Evolutionary conservation across 306 rosid species (phyloP).

Genomic region (Pterocarpus macrocarpus): DNA sequence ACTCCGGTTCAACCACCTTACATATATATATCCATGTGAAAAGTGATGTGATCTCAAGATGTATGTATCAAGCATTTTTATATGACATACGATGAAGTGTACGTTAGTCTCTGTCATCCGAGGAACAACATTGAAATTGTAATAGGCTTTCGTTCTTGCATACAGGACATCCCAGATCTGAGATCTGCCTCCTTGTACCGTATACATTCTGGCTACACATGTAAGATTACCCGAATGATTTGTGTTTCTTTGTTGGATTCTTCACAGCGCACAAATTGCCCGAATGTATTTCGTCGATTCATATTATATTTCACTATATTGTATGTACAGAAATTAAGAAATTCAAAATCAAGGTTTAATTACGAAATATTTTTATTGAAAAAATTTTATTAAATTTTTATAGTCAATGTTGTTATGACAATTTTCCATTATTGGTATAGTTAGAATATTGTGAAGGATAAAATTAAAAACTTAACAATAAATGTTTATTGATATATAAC

Average conservation of each 20-base stretch:
- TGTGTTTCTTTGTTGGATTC: constrained; percentile 15
- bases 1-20: neutral
- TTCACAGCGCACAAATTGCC: neutral
- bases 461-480: too few relatives aligned
- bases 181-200: constrained; percentile 19
- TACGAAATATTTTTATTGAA: too few relatives aligned
- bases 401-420: too few relatives aligned
- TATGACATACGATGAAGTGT: neutral
- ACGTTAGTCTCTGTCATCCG: neutral
- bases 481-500: too few relatives aligned
- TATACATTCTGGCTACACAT: neutral
- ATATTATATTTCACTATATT: too few relatives aligned
- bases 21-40: neutral
- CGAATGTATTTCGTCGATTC: too few relatives aligned
- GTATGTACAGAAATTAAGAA: too few relatives aligned
- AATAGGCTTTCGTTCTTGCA: neutral
- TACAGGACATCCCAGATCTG: constrained; percentile 16
- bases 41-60: neutral
- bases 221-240: neutral
- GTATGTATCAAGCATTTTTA: neutral
- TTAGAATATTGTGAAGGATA: too few relatives aligned
- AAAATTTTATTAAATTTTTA: too few relatives aligned
- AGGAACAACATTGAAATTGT: constrained; percentile 16
- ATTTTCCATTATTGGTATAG: too few relatives aligned
- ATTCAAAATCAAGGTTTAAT: too few relatives aligned